Evolutionary conservation across 2,329 filamentous ascomycete species (phyloP), one percentile per base, ranked within the genome.

Genomic region (Leptosphaerulina australis): DNA sequence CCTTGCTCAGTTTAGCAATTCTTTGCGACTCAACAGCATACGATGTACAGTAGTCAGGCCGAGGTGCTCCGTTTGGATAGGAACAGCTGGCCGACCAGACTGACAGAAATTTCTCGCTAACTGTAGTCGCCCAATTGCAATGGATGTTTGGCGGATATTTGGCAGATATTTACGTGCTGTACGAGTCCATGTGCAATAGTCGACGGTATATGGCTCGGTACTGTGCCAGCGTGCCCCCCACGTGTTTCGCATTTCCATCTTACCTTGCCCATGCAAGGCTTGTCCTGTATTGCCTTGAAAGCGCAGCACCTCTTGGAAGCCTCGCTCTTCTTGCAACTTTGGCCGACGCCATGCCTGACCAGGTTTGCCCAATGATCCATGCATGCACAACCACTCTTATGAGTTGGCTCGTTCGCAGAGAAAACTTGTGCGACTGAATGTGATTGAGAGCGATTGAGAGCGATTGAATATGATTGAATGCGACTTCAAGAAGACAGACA

Each of bases 171-270:
- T 34, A 17, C 9, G n/a, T 26, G 20, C 12, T 45, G 43, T 4
- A 14, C 36, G n/a, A 25, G 18, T 20, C 25, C 41, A 17, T 29
- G 25, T 40, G 31, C 22, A 17, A 14, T 44, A 2, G 17, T 39
- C 35, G 24, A 20, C 48, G 36, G 48, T 41, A 37, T 15, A 30
- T 36, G 28, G 40, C 36, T 51, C 33, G 36, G 35, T 24, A 37
- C 24, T 18, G 12, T 18, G 17, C 35, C 26, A 50, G 44, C 28
- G 43, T 52, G 48, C 46, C 59, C n/a, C 61, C 61, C 61, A 64
- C 61, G 61, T 58, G 59, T 61, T 64, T 56, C 46, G 44, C 38
- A 44, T 44, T 31, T 39, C 24, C 35, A 53, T 56, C 50, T 43
- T 44, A 46, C 44, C 26, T 36, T 14, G 28, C 24, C n/a, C n/a